Percentiles rank a stretch among this genome's conserved stretches.
These are phyloP conservation scores for Fraxinus americana DNA, from an alignment of 257 asterid genomes.

Conservation along the genomic window DNA sequence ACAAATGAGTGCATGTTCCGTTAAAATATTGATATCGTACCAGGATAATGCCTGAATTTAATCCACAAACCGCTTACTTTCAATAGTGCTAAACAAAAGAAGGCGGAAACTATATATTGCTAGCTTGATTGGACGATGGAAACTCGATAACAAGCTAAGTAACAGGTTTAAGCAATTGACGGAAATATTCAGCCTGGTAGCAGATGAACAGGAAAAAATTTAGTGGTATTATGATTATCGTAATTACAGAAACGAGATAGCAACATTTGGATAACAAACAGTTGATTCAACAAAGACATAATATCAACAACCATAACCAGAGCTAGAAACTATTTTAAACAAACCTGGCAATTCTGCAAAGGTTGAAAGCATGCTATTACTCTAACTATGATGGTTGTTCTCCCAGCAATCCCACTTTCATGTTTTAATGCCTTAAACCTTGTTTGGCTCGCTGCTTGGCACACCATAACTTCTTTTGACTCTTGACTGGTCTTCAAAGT, in stretches of 20 bases:
- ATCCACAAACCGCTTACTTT: constrained; percentile 36
- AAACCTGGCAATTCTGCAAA: constrained; percentile 81
- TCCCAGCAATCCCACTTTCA: constrained; percentile 74
- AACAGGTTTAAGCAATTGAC: constrained; percentile 89
- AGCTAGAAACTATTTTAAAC: constrained; percentile 19
- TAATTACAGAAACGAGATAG: not conserved
- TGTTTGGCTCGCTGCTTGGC: constrained; percentile 84
- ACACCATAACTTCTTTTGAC: constrained; percentile 84
- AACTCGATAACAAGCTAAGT: constrained; percentile 59
- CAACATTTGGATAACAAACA: constrained; percentile 1
- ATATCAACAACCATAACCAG: not conserved
- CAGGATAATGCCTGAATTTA: constrained; percentile 37
- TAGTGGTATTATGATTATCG: constrained; percentile 24
- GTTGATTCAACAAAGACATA: not conserved
- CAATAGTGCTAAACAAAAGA: constrained; percentile 37
- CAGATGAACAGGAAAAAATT: constrained; percentile 24
- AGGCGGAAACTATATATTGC: constrained; percentile 38
- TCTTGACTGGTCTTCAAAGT: constrained; percentile 38
- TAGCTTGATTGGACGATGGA: constrained; percentile 45
- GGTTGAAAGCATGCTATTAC: constrained; percentile 87
- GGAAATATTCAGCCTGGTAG: constrained; percentile 84
- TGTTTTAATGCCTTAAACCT: constrained; percentile 73
- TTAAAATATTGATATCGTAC: constrained; percentile 40
- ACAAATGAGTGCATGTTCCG: constrained; percentile 23
- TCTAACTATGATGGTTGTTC: constrained; percentile 73